phyloP scores from a whole-genome alignment of 495 filamentous ascomycete species.

The Penicillium macrosclerotiorum region DNA sequence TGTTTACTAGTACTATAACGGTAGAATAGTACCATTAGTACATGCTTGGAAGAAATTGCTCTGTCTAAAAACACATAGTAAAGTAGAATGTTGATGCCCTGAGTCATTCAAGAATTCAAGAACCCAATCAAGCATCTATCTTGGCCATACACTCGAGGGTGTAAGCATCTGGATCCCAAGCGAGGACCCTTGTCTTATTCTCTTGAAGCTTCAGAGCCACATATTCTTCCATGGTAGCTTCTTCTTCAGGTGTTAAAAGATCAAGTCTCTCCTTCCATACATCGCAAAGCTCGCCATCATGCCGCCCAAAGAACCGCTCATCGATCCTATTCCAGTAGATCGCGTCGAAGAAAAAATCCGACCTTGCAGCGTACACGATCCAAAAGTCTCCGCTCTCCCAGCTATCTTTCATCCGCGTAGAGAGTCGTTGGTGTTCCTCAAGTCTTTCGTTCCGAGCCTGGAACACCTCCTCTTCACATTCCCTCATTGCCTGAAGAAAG shows the following conservation, averaged over 20 bases:
- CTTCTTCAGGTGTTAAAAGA: not conserved
- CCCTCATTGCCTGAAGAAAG: constrained; percentile 9
- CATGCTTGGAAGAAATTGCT: no score
- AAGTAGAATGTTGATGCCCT: no score
- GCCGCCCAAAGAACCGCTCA: constrained; percentile 18
- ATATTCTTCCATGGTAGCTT: not conserved
- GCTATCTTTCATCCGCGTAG: constrained; percentile 18
- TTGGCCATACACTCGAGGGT: no score
- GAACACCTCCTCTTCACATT: constrained; percentile 4
- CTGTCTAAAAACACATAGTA: no score
- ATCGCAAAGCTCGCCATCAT: constrained; percentile 2
- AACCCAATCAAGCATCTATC: no score
- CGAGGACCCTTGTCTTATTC: not conserved
- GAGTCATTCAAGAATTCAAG: no score
- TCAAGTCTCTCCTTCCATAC: constrained; percentile 12
- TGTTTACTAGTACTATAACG: no score
- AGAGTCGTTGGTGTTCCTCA: constrained; percentile 7
- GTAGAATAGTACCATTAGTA: no score
- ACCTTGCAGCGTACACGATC: constrained; percentile 18
- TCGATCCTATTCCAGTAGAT: constrained; percentile 25
- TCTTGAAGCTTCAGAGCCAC: not conserved
- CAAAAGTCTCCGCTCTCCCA: constrained; percentile 28
- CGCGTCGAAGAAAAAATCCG: constrained; percentile 21
- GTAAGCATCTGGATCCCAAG: not conserved
- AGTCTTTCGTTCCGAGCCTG: not conserved